These are phyloP conservation scores for Spathaspora girioi DNA, from an alignment of 805 yeast species.

Conservation along the genomic window DNA sequence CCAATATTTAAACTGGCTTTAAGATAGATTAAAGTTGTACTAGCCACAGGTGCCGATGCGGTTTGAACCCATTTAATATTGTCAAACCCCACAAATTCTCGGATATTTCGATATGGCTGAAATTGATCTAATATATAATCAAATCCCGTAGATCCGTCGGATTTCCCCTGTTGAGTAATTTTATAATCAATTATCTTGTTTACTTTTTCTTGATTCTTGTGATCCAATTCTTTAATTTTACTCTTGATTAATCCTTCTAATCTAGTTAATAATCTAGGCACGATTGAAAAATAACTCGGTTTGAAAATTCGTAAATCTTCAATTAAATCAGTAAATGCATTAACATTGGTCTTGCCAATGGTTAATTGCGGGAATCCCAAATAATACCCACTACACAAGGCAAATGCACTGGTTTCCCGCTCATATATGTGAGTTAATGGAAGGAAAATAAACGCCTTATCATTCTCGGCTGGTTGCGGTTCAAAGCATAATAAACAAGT, in stretches of 20 bases:
- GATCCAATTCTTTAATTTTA: slow-evolving; percentile 8
- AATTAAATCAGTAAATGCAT: slow-evolving; percentile 22
- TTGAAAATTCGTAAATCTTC: slow-evolving; percentile 26
- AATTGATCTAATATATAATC: slow-evolving; percentile 12
- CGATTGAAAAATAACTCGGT: slow-evolving; percentile 26
- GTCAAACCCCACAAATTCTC: slow-evolving; percentile 27
- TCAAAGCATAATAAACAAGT: slow-evolving; percentile 7
- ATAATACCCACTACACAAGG: slow-evolving; percentile 19
- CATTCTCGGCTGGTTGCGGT: slow-evolving; percentile 6
- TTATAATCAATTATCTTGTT: slow-evolving; percentile 17
- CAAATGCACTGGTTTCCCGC: slow-evolving; percentile 21
- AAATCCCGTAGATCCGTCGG: slow-evolving; percentile 30
- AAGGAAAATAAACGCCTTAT: slow-evolving; percentile 20
- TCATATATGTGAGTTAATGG: slow-evolving; percentile 41
- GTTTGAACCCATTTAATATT: slow-evolving; percentile 20
- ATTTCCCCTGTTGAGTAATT: slow-evolving; percentile 25
- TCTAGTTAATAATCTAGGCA: slow-evolving; percentile 37
- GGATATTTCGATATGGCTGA: slow-evolving; percentile 24
- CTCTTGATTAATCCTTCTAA: slow-evolving; percentile 22
- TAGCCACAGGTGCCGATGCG: slow-evolving; percentile 32
- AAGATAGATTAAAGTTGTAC: slow-evolving; percentile 18
- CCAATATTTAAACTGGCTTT: slow-evolving; percentile 25
- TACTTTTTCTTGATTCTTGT: slow-evolving; percentile 11
- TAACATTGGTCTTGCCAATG: slow-evolving; percentile 9
- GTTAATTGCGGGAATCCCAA: slow-evolving; percentile 28